Base-by-base conservation (phyloP, 768 basidiomycete species). In the Dendrothele bispora region DNA sequence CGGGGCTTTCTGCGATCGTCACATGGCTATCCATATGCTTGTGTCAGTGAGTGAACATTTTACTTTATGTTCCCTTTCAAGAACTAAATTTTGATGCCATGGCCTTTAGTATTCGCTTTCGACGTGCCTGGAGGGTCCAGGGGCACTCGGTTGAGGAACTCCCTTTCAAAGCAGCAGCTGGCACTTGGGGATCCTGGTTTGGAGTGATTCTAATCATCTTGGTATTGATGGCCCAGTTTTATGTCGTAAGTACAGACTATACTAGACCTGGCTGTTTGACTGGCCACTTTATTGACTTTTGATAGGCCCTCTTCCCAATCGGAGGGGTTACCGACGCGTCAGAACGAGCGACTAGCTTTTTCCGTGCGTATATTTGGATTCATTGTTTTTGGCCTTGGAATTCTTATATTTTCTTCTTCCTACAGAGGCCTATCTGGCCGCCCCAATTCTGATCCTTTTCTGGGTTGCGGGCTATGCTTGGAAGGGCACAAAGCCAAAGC, bases 151-250 rank as follows among this genome's bases (percentile, higher is more conserved):
- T 71, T 22, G 71, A 73, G 35, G 73, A 75, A 52, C 65, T 75
- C 10, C 73, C 73, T 20, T 75, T 67, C 67, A 59, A 56, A 27
- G 72, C 73, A 10, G 47, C 74, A 5, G 70, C 70, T 42, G 73
- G 73, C 25, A 63, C 69, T 22, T 75, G 58, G 11, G 73, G 73
- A 11, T 75, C 72, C 3, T 73, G 70, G 69, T 70, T 74, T 49
- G 72, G 73, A 49, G 65, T 71, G 20, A 58, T 72, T 38, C 69
- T 74, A 12, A 57, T 74, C 28, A 29, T 55, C 37, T 58, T 75
- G 20, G 72, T 74, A 20, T 52, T 74, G 32, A 68, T 75, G 43
- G 72, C 70, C n/a, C 72, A 75, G 49, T 74, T 75, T 60, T 75
- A 75, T 49, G 62, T 71, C 29, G 73, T 68, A 35, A 51, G 58